Percentiles rank a stretch among this genome's conserved stretches.
Conservation (phyloP, 208 protist species). For the Porcisia hertigi region DNA sequence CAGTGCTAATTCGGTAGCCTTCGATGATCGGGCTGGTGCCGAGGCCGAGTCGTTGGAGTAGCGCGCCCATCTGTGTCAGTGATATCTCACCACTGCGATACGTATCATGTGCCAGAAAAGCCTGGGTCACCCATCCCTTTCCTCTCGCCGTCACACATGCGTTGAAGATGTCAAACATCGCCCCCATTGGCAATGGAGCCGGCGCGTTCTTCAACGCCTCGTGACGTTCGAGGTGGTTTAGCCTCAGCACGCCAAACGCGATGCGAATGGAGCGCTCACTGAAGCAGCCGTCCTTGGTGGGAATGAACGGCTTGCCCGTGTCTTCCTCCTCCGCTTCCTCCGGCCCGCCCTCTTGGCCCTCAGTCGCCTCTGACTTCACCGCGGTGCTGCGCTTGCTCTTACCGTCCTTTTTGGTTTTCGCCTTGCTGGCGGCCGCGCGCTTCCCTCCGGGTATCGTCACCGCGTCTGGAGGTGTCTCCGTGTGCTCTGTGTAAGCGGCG, state of each 20-base stretch:
- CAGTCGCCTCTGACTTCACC: too few species aligned
- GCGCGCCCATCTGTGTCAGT: slow-evolving; percentile 35
- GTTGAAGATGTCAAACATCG: slow-evolving; percentile 39
- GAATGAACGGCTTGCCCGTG: slow-evolving; percentile 7
- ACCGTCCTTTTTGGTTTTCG: slow-evolving; percentile 14
- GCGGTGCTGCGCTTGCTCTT: neutral
- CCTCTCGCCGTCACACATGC: slow-evolving; percentile 39
- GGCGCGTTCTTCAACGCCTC: slow-evolving; percentile 35
- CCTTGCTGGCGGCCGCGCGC: neutral
- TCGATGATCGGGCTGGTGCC: slow-evolving; percentile 45
- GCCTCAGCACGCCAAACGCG: slow-evolving; percentile 36
- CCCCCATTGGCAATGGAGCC: slow-evolving; percentile 30
- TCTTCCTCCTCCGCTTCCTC: slow-evolving; percentile 5
- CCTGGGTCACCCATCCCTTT: slow-evolving; percentile 44
- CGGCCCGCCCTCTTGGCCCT: neutral
- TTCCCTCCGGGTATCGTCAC: too few species aligned
- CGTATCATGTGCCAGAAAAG: slow-evolving; percentile 61
- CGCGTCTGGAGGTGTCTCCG: neutral
- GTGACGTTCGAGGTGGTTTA: slow-evolving; percentile 42
- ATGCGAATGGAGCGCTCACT: slow-evolving; percentile 49
- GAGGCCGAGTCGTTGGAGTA: slow-evolving; percentile 62
- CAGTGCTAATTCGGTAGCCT: slow-evolving; percentile 36
- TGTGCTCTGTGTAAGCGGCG: neutral
- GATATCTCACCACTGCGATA: slow-evolving; percentile 66
- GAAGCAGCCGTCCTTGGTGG: slow-evolving; percentile 40